phyloP scores from a whole-genome alignment of 768 basidiomycete species.

The Boletus insuetus region DNA sequence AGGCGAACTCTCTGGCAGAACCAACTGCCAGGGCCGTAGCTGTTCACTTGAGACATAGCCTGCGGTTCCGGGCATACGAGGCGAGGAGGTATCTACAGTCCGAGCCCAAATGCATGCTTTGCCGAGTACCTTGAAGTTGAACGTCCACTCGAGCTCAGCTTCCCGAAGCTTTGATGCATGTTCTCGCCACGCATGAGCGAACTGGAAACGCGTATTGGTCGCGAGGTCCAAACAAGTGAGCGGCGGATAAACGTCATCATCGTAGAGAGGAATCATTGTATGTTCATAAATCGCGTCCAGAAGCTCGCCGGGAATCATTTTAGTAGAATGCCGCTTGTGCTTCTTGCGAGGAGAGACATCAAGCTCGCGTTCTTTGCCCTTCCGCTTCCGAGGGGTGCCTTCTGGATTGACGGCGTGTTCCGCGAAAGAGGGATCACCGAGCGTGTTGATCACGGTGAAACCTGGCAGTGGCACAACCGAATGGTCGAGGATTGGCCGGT shows the following conservation, averaged over 20 bases:
- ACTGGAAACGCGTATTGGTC: constrained; percentile 25
- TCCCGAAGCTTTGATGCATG: constrained; percentile 11
- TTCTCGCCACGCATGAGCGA: constrained; percentile 19
- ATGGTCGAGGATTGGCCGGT: constrained; percentile 7
- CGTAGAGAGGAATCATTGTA: constrained; percentile 11
- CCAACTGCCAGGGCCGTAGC: constrained; percentile 17
- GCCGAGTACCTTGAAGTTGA: background rate
- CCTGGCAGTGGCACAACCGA: background rate
- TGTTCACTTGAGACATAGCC: constrained; percentile 10
- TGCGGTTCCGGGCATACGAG: constrained; percentile 5
- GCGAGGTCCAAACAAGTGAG: constrained; percentile 14
- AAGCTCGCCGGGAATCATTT: background rate
- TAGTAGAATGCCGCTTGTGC: background rate
- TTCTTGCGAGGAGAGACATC: background rate
- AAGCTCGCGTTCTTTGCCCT: constrained; percentile 25
- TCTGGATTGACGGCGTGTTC: background rate
- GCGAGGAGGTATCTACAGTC: background rate
- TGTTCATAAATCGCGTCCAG: constrained; percentile 12
- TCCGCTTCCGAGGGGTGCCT: background rate
- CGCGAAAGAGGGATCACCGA: background rate
- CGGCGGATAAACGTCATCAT: constrained; percentile 16
- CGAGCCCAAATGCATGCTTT: constrained; percentile 1
- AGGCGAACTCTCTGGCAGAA: background rate
- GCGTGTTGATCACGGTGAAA: background rate
- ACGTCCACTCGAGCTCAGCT: constrained; percentile 5